Base-by-base conservation (phyloP, 768 basidiomycete genomes). In the Suillus hirtellus region DNA sequence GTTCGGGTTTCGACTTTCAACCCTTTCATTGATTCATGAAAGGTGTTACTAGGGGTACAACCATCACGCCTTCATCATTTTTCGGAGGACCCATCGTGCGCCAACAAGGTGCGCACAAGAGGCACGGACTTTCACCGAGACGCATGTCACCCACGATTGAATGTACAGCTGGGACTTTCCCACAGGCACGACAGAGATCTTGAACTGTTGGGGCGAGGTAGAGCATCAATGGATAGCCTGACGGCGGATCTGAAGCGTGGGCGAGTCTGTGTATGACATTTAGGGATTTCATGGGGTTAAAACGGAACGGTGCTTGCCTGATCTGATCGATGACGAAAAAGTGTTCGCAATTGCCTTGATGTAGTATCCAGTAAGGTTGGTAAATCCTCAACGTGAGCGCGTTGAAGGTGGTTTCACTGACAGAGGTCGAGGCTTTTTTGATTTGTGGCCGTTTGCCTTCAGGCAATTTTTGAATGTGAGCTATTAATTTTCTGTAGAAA, bases 321-420 rank as follows among this genome's bases (percentile, higher is more conserved):
- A 95, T 87, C 65, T 89, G 83, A 64, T 92, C 86, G 44, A 94
- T 65, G 24, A 89, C 82, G 24, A 93, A 67, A 71, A 88, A 90
- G 69, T 95, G 93, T 67, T 93, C 91, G 70, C 93, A 95, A 68
- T 85, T 89, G 40, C 92, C 93, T 60, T 83, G 82, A 69, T 95
- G 93, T 19, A 93, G 77, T 61, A 94, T 76, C 86, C 89, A 92
- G 67, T 95, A 94, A 0, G 93, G 93, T 68, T 89, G 81, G 67
- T 90, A 84, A 43, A 92, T 72, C 38, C 87, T 82, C 24, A 93
- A 73, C 4, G 79, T 75, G 27, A 94, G 80, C 1, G 85, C 82
- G 1, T 78, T 73, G 46, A 93, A 76, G 10, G 71, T 61, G 9
- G 84, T 85, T 60, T 86, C 79, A 60, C 76, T 70, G 70, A 88